Percentiles rank a stretch among this genome's conserved stretches.
These are phyloP conservation scores for Leishmania amazonensis DNA, from an alignment of 208 protist species.

Conservation along the genomic window DNA sequence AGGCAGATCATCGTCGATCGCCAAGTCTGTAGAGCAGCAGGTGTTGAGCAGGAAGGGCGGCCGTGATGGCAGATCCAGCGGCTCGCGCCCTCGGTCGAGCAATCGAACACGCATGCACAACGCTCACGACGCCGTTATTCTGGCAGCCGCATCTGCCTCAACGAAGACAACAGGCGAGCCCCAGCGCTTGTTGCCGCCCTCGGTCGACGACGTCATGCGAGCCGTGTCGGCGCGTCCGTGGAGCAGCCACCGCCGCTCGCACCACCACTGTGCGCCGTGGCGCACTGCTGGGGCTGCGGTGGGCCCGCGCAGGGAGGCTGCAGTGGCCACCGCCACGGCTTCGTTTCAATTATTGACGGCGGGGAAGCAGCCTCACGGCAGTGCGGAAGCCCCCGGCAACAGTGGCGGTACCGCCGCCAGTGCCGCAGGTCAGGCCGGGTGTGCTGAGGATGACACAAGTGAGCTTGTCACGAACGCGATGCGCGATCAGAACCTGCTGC, in stretches of 20 bases:
- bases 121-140: not conserved
- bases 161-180: slow-evolving; percentile 15
- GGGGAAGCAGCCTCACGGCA: slow-evolving; percentile 6
- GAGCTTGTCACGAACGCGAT: slow-evolving; percentile 11
- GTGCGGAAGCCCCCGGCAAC: not conserved
- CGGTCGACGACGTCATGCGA: slow-evolving; percentile 30
- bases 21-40: not conserved
- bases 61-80: not conserved
- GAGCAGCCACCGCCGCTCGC: not conserved
- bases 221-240: slow-evolving; percentile 14
- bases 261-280: not conserved
- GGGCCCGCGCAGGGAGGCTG: not conserved
- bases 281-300: not conserved
- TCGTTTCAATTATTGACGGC: slow-evolving; percentile 6
- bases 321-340: not conserved
- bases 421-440: not conserved
- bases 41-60: not conserved
- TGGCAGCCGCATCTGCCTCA: slow-evolving; percentile 4
- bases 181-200: slow-evolving; percentile 20
- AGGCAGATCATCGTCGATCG: not conserved
- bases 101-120: not conserved
- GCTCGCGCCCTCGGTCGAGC: not conserved
- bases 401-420: not conserved
- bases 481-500: slow-evolving; percentile 27
- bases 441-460: slow-evolving; percentile 5